phyloP scores from a whole-genome alignment of 2,329 filamentous ascomycete genomes.

The Pestalotiopsis sp. region DNA sequence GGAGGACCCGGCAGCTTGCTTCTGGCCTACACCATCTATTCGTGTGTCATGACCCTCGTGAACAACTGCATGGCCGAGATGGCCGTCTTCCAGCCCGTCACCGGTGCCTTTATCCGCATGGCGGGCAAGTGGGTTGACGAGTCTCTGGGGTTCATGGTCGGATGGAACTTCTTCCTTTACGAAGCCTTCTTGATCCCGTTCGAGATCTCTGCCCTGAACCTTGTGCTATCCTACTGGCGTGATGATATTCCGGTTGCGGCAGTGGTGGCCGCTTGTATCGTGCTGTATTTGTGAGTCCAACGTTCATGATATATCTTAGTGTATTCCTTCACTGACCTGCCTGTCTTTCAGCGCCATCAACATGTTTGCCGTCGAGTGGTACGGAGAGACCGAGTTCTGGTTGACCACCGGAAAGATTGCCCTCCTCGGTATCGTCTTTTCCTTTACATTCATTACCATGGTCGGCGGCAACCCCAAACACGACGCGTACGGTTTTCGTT shows the following conservation, averaged over 20 bases:
- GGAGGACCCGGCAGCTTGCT: slow-evolving; percentile 53
- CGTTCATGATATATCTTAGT: background rate
- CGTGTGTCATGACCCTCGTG: slow-evolving; percentile 58
- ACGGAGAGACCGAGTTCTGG: slow-evolving; percentile 70
- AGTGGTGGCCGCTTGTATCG: slow-evolving; percentile 43
- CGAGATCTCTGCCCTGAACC: slow-evolving; percentile 42
- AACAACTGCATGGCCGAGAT: slow-evolving; percentile 71
- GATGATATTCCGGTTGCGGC: slow-evolving; percentile 47
- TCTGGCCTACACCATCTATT: slow-evolving; percentile 58
- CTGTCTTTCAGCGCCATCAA: slow-evolving; percentile 27
- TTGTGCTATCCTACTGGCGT: slow-evolving; percentile 49
- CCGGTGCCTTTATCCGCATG: slow-evolving; percentile 66
- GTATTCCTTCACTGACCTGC: background rate
- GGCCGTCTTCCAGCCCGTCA: slow-evolving; percentile 64
- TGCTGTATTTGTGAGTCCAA: slow-evolving; percentile 36
- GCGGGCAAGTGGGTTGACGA: slow-evolving; percentile 69
- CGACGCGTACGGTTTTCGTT: slow-evolving; percentile 73
- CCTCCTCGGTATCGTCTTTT: slow-evolving; percentile 68
- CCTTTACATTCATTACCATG: slow-evolving; percentile 81
- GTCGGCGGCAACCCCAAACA: slow-evolving; percentile 74
- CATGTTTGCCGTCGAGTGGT: slow-evolving; percentile 33
- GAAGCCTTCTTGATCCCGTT: slow-evolving; percentile 44
- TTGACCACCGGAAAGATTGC: slow-evolving; percentile 65
- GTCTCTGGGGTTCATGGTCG: slow-evolving; percentile 59
- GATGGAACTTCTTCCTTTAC: slow-evolving; percentile 47